Evolutionary conservation across 345 rosid genomes (phyloP).

Genomic region (Moricandia arvensis): DNA sequence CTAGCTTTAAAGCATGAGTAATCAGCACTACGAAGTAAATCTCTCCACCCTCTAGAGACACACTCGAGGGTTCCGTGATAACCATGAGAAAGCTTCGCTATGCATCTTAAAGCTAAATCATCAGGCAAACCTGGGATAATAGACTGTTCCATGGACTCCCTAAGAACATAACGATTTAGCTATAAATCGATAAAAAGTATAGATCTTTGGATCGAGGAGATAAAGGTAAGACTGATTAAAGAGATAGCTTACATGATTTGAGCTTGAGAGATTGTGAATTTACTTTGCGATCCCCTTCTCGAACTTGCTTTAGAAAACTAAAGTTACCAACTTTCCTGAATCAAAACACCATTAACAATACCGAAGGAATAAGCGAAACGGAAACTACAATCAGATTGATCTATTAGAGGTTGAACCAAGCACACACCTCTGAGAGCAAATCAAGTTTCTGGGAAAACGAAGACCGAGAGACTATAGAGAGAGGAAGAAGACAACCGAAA

Average conservation of each 20-base stretch:
- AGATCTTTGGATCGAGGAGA: background rate
- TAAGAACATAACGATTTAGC: constrained; percentile 20
- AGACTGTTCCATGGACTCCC: constrained; percentile 54
- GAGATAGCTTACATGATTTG: constrained; percentile 28
- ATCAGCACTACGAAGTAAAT: constrained; percentile 55
- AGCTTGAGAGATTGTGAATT: constrained; percentile 11
- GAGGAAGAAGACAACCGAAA: constrained; percentile 3
- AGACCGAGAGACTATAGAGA: background rate
- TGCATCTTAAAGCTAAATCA: constrained; percentile 69
- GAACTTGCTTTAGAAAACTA: constrained; percentile 3
- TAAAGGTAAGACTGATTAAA: background rate
- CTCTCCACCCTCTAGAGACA: constrained; percentile 78
- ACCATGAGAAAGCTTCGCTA: constrained; percentile 73
- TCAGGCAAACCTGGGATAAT: constrained; percentile 76
- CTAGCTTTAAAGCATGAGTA: constrained; percentile 54
- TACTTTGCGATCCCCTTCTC: constrained; percentile 17
- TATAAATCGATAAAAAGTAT: background rate
- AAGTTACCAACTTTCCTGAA: background rate
- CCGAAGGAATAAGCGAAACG: background rate
- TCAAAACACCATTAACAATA: background rate
- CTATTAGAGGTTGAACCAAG: background rate
- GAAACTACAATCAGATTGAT: constrained; percentile 2
- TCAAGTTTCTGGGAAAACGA: constrained; percentile 1
- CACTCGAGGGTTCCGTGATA: constrained; percentile 60
- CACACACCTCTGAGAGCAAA: constrained; percentile 1